These are phyloP conservation scores for Oryza officinalis DNA, from an alignment of 176 grass and related monocot genomes.

Conservation along the genomic window DNA sequence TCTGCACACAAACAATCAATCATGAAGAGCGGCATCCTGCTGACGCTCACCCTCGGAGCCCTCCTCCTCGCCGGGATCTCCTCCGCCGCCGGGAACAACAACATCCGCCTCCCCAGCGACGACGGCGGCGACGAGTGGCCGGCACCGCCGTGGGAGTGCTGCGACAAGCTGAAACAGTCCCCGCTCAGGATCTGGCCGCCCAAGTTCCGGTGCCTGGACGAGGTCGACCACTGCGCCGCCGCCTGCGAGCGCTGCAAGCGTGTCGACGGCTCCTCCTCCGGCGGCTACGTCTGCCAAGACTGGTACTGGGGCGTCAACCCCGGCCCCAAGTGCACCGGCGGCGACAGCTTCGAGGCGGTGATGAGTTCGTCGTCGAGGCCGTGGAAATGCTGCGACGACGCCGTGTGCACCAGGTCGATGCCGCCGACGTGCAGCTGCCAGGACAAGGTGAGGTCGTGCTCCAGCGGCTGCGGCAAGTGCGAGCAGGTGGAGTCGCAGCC, in stretches of 20 bases:
- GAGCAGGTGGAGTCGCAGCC: neutral
- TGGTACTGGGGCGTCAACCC: neutral
- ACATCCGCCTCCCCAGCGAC: slow-evolving; percentile 2
- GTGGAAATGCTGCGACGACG: neutral
- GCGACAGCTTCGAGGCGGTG: no score
- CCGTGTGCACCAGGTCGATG: neutral
- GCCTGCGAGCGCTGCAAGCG: neutral
- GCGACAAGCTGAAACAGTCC: neutral
- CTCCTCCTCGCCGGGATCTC: no score
- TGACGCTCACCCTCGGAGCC: neutral
- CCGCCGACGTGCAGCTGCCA: slow-evolving; percentile 4
- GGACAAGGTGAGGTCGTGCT: neutral
- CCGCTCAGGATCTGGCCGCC: neutral
- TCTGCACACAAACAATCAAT: neutral
- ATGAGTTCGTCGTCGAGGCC: neutral
- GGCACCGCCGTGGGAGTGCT: neutral
- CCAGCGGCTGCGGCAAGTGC: neutral
- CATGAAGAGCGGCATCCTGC: neutral
- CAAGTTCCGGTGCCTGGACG: neutral
- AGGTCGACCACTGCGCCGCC: neutral
- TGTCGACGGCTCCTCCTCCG: neutral
- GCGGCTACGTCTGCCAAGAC: neutral
- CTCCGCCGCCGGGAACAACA: neutral
- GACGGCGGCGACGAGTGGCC: no score
- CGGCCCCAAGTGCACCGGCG: neutral